phyloP scores from a whole-genome alignment of 225 moss, liverwort and hornwort genomes.

The Marchantia polymorpha region DNA sequence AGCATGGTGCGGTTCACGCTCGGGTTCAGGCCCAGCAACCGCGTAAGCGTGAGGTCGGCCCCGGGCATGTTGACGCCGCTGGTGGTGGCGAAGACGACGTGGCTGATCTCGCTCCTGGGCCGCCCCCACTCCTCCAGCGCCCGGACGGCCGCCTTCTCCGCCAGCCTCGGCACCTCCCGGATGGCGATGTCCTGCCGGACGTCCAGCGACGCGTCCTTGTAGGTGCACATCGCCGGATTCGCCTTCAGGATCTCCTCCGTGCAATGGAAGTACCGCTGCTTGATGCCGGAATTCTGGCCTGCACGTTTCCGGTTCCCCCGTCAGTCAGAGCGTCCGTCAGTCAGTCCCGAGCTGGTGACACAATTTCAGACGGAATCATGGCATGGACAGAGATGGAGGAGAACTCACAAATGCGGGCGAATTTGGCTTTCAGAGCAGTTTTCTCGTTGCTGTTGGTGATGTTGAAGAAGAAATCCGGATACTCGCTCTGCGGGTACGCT shows the following conservation, averaged over 20 bases:
- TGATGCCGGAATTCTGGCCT: slow-evolving; percentile 52
- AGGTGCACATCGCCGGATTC: slow-evolving; percentile 40
- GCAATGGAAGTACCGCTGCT: slow-evolving; percentile 50
- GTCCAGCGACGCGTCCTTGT: slow-evolving; percentile 37
- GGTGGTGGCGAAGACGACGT: slow-evolving; percentile 57
- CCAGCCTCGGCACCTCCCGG: slow-evolving; percentile 63
- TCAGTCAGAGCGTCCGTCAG: no score
- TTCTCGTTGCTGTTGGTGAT: slow-evolving; percentile 20
- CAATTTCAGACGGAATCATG: no score
- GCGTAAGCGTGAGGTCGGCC: slow-evolving; percentile 6
- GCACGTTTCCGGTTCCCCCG: neutral
- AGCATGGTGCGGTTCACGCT: slow-evolving; percentile 14
- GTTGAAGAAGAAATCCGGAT: slow-evolving; percentile 20
- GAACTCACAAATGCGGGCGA: slow-evolving; percentile 10
- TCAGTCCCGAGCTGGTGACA: neutral
- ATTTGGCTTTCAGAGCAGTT: slow-evolving; percentile 7
- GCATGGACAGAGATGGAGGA: neutral
- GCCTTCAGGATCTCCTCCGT: slow-evolving; percentile 45
- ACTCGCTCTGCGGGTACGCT: neutral
- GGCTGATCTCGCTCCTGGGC: slow-evolving; percentile 35
- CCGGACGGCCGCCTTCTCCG: slow-evolving; percentile 41
- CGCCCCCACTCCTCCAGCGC: slow-evolving; percentile 56
- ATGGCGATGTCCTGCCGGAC: slow-evolving; percentile 54
- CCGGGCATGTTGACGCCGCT: slow-evolving; percentile 73
- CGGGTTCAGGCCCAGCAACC: slow-evolving; percentile 18